Percentiles rank a stretch among this genome's conserved stretches.
Conservation (phyloP, 495 filamentous ascomycete species). For the Immersiella caudata region DNA sequence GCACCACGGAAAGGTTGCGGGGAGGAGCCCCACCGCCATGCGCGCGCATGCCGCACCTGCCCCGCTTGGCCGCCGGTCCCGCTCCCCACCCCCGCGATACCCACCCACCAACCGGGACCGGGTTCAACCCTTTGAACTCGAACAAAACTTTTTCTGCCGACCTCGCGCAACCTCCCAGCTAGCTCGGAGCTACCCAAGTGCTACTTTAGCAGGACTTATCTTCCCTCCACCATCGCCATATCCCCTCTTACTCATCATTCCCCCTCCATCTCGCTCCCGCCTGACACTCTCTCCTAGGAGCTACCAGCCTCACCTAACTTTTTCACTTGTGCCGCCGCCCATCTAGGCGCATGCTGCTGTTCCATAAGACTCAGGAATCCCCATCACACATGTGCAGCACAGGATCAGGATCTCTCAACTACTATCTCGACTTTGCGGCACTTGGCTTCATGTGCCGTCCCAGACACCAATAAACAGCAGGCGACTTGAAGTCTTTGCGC, state of each 20-base stretch:
- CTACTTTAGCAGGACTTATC: not conserved
- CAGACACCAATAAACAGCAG: constrained; percentile 43
- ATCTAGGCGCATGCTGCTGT: not conserved
- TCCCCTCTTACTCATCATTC: not conserved
- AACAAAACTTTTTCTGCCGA: constrained; percentile 15
- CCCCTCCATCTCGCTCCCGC: not conserved
- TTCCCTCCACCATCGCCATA: not conserved
- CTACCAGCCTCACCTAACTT: too few species aligned
- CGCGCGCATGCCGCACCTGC: constrained; percentile 5
- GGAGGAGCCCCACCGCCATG: not conserved
- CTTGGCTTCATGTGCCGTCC: constrained; percentile 37
- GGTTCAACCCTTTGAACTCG: not conserved
- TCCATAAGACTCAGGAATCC: not conserved
- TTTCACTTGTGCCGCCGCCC: not conserved
- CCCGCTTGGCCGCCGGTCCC: not conserved
- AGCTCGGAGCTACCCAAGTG: not conserved
- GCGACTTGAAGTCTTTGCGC: constrained; percentile 67
- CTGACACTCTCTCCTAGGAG: not conserved
- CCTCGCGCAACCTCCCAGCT: too few species aligned
- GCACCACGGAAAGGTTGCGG: not conserved
- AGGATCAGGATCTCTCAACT: constrained; percentile 23
- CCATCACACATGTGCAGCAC: constrained; percentile 29
- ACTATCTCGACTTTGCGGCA: constrained; percentile 31
- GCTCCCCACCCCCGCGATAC: not conserved
- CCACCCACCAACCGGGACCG: constrained; percentile 8